Base-by-base conservation (phyloP, 169 alveolate species). In the Theileria sp. region DNA sequence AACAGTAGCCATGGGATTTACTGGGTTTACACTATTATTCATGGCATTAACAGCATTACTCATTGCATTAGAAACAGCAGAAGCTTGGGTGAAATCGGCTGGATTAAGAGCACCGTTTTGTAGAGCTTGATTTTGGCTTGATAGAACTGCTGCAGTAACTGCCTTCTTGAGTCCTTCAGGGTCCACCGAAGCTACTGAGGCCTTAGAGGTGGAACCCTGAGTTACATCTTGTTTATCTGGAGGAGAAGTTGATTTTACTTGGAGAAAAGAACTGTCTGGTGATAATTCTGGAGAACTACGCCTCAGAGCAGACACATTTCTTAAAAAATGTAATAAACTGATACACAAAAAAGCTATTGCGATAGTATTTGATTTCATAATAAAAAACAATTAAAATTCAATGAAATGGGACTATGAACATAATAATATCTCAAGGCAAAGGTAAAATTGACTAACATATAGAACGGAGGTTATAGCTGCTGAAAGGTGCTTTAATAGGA, bases 111-210 rank as follows among this genome's bases (percentile, higher is more conserved):
- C 54, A 26, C 72, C 72, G 50, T 64, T 64, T 32, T 32, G 72
- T 6, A 58, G 67, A 64, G 72, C 44, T 15, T 28, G 54, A 5
- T 19, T 15, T 13, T 64, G 72, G 50, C 9, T 64, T 6, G 72
- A 32, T 5, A 64, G 50, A n/a, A 64, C 38, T 23, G 72, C 23
- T 6, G 72, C 72, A 23, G 38, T 7, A 6, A 64, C 72, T 51
- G 19, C 19, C 38, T 64, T 64, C 72, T 64, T 64, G n/a, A 64
- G 9, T 2, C 72, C 72, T 30, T 64, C 72, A 21, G 72, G 72
- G 50, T 64, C 72, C 0, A 21, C 72, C 72, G 50, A 8, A 21
- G 38, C 51, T 1, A 30, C 51, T 17, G 36, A 5, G 6, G 7
- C 72, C 38, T 34, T 38, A 4, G 72, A n/a, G 51, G 13, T 6